Evolutionary conservation across 2,329 filamentous ascomycete genomes (phyloP).

Genomic region (Pseudohalonectria lignicola): DNA sequence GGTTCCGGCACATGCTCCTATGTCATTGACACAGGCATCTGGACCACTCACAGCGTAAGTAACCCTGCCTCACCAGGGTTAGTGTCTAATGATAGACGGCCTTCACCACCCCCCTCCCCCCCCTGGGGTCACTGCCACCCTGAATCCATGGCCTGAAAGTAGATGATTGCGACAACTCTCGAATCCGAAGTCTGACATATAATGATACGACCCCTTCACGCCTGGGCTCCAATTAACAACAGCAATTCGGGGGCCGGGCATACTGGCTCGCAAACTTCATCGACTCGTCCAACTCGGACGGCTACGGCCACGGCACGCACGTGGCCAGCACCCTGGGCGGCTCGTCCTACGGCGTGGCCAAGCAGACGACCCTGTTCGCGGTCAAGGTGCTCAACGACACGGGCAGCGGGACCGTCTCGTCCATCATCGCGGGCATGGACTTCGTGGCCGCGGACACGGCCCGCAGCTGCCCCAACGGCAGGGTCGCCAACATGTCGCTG

Average conservation of each 20-base stretch:
- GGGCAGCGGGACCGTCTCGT: constrained; percentile 25
- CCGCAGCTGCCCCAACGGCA: constrained; percentile 26
- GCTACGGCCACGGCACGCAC: too few relatives aligned
- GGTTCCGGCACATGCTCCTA: constrained; percentile 18
- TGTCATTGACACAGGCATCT: constrained; percentile 38
- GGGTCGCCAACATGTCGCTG: constrained; percentile 48
- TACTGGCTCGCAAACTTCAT: constrained; percentile 16
- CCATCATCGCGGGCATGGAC: constrained; percentile 31
- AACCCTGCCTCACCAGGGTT: too few relatives aligned
- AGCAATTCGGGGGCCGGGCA: constrained; percentile 31
- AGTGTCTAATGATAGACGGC: too few relatives aligned
- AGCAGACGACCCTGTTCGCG: constrained; percentile 27
- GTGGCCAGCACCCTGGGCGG: constrained; percentile 32
- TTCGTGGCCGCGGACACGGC: constrained; percentile 24
- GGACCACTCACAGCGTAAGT: constrained; percentile 23
- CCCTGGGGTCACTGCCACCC: too few relatives aligned
- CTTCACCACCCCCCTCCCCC: too few relatives aligned
- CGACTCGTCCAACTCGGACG: constrained; percentile 23
- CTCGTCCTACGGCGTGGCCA: constrained; percentile 31
- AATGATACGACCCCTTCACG: too few relatives aligned
- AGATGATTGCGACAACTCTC: too few relatives aligned
- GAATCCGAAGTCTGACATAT: too few relatives aligned
- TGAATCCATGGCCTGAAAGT: too few relatives aligned
- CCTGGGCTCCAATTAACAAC: neutral
- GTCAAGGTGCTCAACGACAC: constrained; percentile 31